Conservation (phyloP, 176 grass and related monocot genomes). For the Musa acuminata region DNA sequence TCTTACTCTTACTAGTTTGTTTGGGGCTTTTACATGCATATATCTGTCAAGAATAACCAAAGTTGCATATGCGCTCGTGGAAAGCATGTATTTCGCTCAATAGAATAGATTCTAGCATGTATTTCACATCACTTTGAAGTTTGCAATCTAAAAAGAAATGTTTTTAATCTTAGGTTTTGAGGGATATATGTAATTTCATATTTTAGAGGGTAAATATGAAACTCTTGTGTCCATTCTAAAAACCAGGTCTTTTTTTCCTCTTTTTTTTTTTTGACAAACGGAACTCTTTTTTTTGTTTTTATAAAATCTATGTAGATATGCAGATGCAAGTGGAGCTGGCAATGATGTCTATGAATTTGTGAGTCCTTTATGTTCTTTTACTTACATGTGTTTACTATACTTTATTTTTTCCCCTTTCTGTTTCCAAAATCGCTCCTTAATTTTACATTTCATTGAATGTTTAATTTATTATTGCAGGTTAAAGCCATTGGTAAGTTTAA, state of each 20-base stretch:
- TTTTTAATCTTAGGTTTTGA: no score
- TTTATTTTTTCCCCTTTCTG: slow-evolving; percentile 1
- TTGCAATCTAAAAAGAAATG: no score
- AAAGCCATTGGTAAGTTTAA: slow-evolving; percentile 85
- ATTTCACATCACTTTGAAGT: no score
- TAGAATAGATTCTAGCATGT: no score
- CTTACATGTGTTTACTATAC: background rate
- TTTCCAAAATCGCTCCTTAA: background rate
- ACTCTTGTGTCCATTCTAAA: no score
- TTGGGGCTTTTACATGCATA: no score
- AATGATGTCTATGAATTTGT: slow-evolving; percentile 96
- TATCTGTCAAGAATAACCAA: no score
- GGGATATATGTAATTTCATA: no score
- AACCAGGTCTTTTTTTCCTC: background rate
- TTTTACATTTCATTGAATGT: slow-evolving; percentile 15
- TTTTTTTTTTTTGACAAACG: background rate
- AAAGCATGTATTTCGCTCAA: no score
- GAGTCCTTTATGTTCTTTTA: slow-evolving; percentile 19
- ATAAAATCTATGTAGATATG: slow-evolving; percentile 57
- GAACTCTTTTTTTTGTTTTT: slow-evolving; percentile 15
- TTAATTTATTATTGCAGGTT: slow-evolving; percentile 39
- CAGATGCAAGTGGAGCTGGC: slow-evolving; percentile 87
- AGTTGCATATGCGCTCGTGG: no score
- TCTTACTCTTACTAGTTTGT: no score
- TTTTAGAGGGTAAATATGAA: no score